Conservation (phyloP, 768 basidiomycete species). For the Mycena alexandri region DNA sequence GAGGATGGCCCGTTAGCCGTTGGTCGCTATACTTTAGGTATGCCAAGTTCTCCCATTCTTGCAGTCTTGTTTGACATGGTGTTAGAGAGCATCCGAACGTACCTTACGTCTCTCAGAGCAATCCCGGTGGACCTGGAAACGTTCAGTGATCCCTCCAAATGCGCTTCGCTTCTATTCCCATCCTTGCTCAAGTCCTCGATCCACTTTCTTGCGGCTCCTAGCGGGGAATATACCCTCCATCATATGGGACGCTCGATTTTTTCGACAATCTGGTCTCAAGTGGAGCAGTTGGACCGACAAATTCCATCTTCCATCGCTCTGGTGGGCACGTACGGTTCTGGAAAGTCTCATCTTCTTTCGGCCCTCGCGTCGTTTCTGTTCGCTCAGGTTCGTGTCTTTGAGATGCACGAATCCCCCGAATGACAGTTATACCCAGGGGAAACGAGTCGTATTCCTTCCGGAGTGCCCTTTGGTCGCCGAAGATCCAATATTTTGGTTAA, state of each 20-base stretch:
- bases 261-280: conserved; percentile 7
- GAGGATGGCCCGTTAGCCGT: conserved; percentile 12
- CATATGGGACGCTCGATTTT: conserved; percentile 33
- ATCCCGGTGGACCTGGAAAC: conserved; percentile 5
- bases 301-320: conserved; percentile 20
- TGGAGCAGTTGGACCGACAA: conserved; percentile 27
- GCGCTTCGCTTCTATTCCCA: conserved; percentile 26
- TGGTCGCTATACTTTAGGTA: conserved; percentile 26
- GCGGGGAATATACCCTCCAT: conserved; percentile 14
- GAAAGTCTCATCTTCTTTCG: conserved; percentile 34
- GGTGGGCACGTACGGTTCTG: conserved; percentile 27
- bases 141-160: conserved; percentile 15
- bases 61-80: background rate
- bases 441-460: conserved; percentile 33
- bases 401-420: background rate
- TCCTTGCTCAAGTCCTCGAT: conserved; percentile 34
- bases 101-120: conserved; percentile 16
- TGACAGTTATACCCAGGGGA: conserved; percentile 9
- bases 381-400: conserved; percentile 20
- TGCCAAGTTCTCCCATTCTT: background rate
- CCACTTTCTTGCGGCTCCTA: conserved; percentile 5
- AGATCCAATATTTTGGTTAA: conserved; percentile 30
- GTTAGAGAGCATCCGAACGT: conserved; percentile 15
- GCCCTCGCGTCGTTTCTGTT: conserved; percentile 32
- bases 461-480: conserved; percentile 27